phyloP scores from a whole-genome alignment of 2,329 filamentous ascomycete genomes.

The Exophiala sp. region DNA sequence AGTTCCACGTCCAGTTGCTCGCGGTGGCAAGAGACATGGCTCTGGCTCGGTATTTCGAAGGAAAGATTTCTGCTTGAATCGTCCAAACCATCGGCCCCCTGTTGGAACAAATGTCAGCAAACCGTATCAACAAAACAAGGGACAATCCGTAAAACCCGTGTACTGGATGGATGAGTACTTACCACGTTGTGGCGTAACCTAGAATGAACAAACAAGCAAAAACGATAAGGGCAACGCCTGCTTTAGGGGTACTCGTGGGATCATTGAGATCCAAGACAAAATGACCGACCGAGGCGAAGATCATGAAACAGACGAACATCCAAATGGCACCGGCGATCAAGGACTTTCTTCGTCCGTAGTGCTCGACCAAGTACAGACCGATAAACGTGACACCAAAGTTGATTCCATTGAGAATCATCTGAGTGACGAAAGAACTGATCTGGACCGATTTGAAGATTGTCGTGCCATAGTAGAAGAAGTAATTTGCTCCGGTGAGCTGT shows the following conservation, averaged over 20 bases:
- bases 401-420: conserved; percentile 65
- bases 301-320: conserved; percentile 63
- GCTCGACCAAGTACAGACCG: conserved; percentile 66
- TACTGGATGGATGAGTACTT: neutral
- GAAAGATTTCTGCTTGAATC: conserved; percentile 40
- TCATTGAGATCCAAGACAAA: conserved; percentile 38
- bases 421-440: conserved; percentile 49
- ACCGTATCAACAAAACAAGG: neutral
- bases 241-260: conserved; percentile 43
- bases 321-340: conserved; percentile 64
- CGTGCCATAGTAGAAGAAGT: conserved; percentile 51
- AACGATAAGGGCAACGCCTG: conserved; percentile 72
- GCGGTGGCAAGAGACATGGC: conserved; percentile 74
- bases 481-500: conserved; percentile 44
- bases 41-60: conserved; percentile 59
- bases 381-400: conserved; percentile 61
- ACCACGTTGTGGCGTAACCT: conserved; percentile 67
- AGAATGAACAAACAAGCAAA: conserved; percentile 72
- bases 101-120: conserved; percentile 2
- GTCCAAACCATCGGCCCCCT: conserved; percentile 34
- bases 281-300: conserved; percentile 56
- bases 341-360: conserved; percentile 64
- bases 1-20: conserved; percentile 75
- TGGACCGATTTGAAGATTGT: conserved; percentile 57
- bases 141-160: too few relatives aligned